These are phyloP conservation scores for Boletus pseudopeckii DNA, from an alignment of 768 basidiomycete genomes.

Conservation along the genomic window DNA sequence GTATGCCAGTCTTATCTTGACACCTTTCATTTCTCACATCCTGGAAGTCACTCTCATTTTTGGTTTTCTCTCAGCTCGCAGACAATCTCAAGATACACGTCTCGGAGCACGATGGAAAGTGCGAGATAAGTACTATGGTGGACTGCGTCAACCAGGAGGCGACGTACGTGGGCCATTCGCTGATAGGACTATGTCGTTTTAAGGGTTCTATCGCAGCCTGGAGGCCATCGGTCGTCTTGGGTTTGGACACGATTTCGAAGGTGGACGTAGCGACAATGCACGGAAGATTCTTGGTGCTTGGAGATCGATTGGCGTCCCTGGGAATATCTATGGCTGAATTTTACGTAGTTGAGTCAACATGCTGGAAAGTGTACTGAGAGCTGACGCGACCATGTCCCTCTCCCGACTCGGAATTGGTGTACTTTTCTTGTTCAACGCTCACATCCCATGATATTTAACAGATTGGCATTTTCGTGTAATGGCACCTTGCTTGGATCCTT, in stretches of 20 bases:
- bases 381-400: too few species aligned
- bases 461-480: too few species aligned
- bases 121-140: slow-evolving; percentile 1
- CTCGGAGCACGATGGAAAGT: neutral
- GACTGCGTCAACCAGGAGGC: slow-evolving; percentile 7
- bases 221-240: slow-evolving; percentile 5
- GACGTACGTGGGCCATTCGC: neutral
- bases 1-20: neutral
- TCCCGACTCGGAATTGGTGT: too few species aligned
- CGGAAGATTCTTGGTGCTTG: slow-evolving; percentile 3
- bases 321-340: neutral
- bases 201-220: neutral
- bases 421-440: too few species aligned
- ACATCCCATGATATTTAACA: too few species aligned
- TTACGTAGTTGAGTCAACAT: neutral
- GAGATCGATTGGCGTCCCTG: slow-evolving; percentile 2
- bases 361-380: too few species aligned
- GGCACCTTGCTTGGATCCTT: too few species aligned
- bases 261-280: slow-evolving; percentile 1
- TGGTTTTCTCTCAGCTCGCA: neutral
- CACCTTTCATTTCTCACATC: neutral
- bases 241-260: slow-evolving; percentile 8
- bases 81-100: slow-evolving; percentile 3
- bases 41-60: neutral
- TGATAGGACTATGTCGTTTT: neutral